A percentile compares a stretch with the other conserved stretches of the same genome.
Evolutionary conservation across 2,329 filamentous ascomycete genomes (phyloP).

Genomic region (Claviceps capensis): DNA sequence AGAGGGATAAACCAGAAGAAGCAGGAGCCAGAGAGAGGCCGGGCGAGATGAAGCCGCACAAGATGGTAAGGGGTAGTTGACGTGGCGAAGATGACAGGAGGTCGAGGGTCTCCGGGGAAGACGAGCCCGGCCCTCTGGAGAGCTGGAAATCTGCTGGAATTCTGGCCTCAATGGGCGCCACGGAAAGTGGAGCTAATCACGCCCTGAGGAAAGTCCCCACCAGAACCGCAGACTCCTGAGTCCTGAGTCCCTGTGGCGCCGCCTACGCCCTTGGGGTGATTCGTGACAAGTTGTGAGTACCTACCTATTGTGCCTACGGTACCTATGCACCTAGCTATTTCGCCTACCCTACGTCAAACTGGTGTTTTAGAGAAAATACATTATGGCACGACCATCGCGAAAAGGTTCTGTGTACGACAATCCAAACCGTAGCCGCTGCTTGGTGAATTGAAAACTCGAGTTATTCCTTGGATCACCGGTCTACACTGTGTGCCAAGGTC

Average conservation of each 20-base stretch:
- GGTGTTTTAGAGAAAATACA: too few relatives aligned
- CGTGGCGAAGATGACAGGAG: conserved; percentile 16
- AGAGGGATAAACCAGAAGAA: conserved; percentile 26
- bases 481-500: too few relatives aligned
- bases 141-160: neutral
- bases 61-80: conserved; percentile 13
- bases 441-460: too few relatives aligned
- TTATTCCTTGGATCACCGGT: too few relatives aligned
- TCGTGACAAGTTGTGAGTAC: too few relatives aligned
- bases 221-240: neutral
- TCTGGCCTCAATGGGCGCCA: conserved; percentile 9
- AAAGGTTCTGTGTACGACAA: too few relatives aligned
- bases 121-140: too few relatives aligned
- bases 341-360: too few relatives aligned
- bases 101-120: conserved; percentile 26
- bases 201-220: neutral
- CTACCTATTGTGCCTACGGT: too few relatives aligned
- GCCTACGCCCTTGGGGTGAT: neutral
- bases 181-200: neutral
- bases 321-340: neutral
- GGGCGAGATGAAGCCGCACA: conserved; percentile 11
- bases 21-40: conserved; percentile 16
- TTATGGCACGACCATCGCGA: too few relatives aligned
- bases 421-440: too few relatives aligned
- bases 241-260: neutral